Percentiles rank a stretch among this genome's conserved stretches.
Conservation (phyloP, 495 filamentous ascomycete genomes). For the Geopyxis carbonaria region DNA sequence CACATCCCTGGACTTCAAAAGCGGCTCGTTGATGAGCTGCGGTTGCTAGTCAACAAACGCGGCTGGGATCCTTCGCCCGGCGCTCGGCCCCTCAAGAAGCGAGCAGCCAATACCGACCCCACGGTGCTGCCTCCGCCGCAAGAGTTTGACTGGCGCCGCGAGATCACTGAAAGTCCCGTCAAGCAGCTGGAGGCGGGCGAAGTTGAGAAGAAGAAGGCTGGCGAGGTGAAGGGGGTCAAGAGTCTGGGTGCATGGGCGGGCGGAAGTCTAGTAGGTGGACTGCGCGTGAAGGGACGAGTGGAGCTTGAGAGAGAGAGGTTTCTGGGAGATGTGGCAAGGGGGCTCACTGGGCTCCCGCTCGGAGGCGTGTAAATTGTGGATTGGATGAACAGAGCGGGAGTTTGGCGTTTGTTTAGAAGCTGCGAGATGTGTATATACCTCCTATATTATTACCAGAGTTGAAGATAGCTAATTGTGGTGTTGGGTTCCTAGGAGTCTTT, state of each 20-base stretch:
- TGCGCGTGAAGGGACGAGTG: slow-evolving; percentile 62
- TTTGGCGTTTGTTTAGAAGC: too few relatives aligned
- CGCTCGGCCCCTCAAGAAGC: slow-evolving; percentile 42
- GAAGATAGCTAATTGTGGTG: too few relatives aligned
- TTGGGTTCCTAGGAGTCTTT: too few relatives aligned
- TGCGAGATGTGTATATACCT: too few relatives aligned
- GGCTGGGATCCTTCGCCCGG: slow-evolving; percentile 47
- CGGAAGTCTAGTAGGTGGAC: slow-evolving; percentile 58
- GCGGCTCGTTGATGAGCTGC: slow-evolving; percentile 64
- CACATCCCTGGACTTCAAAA: slow-evolving; percentile 62
- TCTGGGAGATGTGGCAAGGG: slow-evolving; percentile 14
- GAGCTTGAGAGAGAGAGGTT: slow-evolving; percentile 62
- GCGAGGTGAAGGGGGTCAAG: slow-evolving; percentile 56
- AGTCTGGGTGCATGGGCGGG: slow-evolving; percentile 80
- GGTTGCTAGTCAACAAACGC: slow-evolving; percentile 38
- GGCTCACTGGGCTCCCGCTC: slow-evolving; percentile 22
- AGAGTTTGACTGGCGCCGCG: too few relatives aligned
- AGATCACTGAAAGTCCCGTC: too few relatives aligned
- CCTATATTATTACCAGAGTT: too few relatives aligned
- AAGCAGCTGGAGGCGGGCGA: too few relatives aligned
- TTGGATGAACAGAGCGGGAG: too few relatives aligned
- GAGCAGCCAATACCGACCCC: slow-evolving; percentile 37
- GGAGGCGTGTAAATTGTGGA: too few relatives aligned
- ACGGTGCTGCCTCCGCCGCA: too few relatives aligned
- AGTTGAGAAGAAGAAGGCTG: slow-evolving; percentile 28